Percentiles rank a stretch among this genome's conserved stretches.
These are phyloP conservation scores for Saccharomycodes ludwigii DNA, from an alignment of 805 yeast genomes.

Conservation along the genomic window DNA sequence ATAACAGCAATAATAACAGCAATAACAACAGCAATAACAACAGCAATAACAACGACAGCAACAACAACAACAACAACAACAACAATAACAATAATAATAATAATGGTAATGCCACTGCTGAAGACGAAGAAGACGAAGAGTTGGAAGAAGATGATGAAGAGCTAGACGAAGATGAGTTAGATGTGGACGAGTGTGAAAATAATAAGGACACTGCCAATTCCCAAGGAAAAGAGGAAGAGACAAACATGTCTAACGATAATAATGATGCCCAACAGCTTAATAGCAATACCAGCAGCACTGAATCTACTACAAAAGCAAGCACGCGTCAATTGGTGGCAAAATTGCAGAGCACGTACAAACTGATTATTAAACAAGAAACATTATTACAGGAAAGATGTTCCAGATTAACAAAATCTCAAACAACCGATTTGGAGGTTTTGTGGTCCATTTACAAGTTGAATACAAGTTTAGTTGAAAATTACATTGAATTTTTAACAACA, in stretches of 20 bases:
- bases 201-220: neutral
- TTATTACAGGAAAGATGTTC: conserved; percentile 60
- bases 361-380: conserved; percentile 54
- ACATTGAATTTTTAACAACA: conserved; percentile 58
- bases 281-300: conserved; percentile 10
- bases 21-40: conserved; percentile 2
- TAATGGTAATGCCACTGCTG: conserved; percentile 8
- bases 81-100: conserved; percentile 10
- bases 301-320: conserved; percentile 38
- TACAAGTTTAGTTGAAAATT: conserved; percentile 52
- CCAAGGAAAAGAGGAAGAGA: neutral
- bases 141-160: conserved; percentile 2
- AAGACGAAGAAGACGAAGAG: conserved; percentile 4
- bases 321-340: conserved; percentile 48
- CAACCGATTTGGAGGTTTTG: conserved; percentile 46
- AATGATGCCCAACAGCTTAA: conserved; percentile 6
- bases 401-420: conserved; percentile 42
- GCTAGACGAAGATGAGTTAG: neutral
- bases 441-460: conserved; percentile 66
- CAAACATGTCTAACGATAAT: conserved; percentile 4
- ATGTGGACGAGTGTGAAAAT: neutral
- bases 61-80: conserved; percentile 7
- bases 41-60: conserved; percentile 5
- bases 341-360: conserved; percentile 61
- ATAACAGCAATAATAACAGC: conserved; percentile 5